Conservation (phyloP, 2,329 filamentous ascomycete species). For the Venturia aucupariae region DNA sequence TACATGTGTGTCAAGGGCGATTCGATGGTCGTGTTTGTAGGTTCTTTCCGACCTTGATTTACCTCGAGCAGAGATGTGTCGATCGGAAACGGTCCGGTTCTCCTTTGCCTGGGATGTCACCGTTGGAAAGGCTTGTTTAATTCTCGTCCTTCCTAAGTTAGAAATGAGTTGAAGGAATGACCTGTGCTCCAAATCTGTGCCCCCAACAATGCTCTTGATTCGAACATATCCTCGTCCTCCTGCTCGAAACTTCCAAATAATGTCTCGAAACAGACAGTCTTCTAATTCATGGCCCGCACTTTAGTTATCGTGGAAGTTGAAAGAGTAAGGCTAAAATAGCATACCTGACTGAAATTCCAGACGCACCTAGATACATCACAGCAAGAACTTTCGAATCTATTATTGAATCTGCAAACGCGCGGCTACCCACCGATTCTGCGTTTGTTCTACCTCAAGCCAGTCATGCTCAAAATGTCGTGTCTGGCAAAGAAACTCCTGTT, state of each 20-base stretch:
- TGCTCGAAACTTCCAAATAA: too few relatives aligned
- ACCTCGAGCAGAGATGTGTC: not conserved
- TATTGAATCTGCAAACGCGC: too few relatives aligned
- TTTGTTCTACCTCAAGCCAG: constrained; percentile 24
- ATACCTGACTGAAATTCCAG: not conserved
- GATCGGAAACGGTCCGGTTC: not conserved
- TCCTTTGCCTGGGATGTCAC: not conserved
- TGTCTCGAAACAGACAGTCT: too few relatives aligned
- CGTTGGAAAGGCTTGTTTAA: not conserved
- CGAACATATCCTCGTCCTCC: too few relatives aligned
- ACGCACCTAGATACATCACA: too few relatives aligned
- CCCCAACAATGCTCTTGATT: not conserved
- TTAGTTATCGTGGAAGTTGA: too few relatives aligned
- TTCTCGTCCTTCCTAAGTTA: not conserved
- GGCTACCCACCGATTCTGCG: too few relatives aligned
- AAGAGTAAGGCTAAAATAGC: too few relatives aligned
- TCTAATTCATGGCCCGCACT: too few relatives aligned
- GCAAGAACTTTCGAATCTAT: too few relatives aligned
- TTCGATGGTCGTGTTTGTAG: not conserved
- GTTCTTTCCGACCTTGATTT: not conserved
- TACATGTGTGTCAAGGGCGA: not conserved
- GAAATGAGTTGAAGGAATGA: not conserved
- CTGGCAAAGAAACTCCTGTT: constrained; percentile 65
- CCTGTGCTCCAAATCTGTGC: not conserved
- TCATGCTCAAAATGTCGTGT: constrained; percentile 57